Evolutionary conservation across 129 eudicot genomes (phyloP), one percentile per base, ranked within the genome.

Genomic region (Helianthus annuus): DNA sequence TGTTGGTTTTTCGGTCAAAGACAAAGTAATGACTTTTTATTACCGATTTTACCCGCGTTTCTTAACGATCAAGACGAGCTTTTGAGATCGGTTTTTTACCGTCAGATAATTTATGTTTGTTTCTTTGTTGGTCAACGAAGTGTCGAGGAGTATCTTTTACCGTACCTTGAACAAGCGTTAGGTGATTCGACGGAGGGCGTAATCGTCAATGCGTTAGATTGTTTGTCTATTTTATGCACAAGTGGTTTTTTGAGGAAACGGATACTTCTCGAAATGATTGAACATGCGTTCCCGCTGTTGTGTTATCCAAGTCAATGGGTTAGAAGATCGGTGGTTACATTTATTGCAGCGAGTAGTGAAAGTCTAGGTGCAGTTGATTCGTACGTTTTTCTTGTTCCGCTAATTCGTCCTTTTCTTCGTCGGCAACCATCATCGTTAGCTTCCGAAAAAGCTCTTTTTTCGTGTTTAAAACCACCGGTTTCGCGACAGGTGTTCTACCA

Each of bases 291-390:
- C 67, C 97, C 89, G 3, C 76, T 94, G 79, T 73, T 94, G 40
- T 90, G 97, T 77, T 94, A 86, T 78, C 99, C 99, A 0, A 90
- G 97, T 78, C 95, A 87, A 39, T 94, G 99, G 99, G 99, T 94
- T 13, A 86, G 96, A 80, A 88, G 93, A 76, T 86, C 97, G 13
- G 89, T 54, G 0, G 99, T 86, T 45, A 53, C 89, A 42, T 94
- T 94, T 68, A 88, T 90, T 73, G 87, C 97, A 6, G 97, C 97
- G 32, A 94, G 87, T 57, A 94, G 99, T 76, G 99, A 90, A 55
- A 87, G 70, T 74, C 70, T 94, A 76, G 97, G 97, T 38, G 97
- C 99, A 0, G 92, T 94, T 38, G 97, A 94, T 80, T 94, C 99
- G 3, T 94, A 85, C 66, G 99, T 94, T 66, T 94, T 85, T 59